Evolutionary conservation across 345 rosid species (phyloP), one percentile per base, ranked within the genome.

Genomic region (Eucalyptus sp.): DNA sequence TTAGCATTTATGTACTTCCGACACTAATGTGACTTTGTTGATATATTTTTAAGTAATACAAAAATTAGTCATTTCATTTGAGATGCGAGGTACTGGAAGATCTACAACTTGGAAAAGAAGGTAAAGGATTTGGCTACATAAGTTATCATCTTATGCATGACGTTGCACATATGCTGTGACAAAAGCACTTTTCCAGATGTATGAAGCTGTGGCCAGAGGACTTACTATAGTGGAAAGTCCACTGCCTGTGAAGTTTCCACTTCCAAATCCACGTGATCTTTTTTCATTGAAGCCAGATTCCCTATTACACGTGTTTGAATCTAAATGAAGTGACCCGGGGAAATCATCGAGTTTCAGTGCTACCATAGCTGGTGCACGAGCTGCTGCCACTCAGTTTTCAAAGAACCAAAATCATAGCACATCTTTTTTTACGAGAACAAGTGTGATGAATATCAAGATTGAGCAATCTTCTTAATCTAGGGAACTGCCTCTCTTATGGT

Each of bases 71-170:
- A 86, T 97, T 88, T 98, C 98, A 51, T 97, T 96, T 90, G 97
- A 97, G 94, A 96, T 95, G 99, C 93, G 97, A 50, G 98, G 10
- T 94, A 87, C 91, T 96, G 95, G 87, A 89, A 97, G 46, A 96
- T 96, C 88, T 96, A 94, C 93, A 96, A 97, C 95, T 92, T 97
- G 94, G 99, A 96, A 93, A 97, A 90, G 89, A 97, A 95, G 98
- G 99, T 96, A 93, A 50, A 22, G 51, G 64, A 58, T 25, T 25
- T 58, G n/a, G n/a, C 64, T 1, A 25, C n/a, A 25, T 58, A 58
- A 24, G 1, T 58, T 58, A 25, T 58, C 64, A 58, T 58, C n/a
- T 58, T 58, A 58, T 24, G n/a, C 13, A 58, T 24, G 64, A 58
- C 64, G 25, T 11, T 58, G n/a, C 64, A 3, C 29, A 10, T 24